Evolutionary conservation across 148 eudicot species (phyloP).

Genomic region (Persicaria tinctoria): DNA sequence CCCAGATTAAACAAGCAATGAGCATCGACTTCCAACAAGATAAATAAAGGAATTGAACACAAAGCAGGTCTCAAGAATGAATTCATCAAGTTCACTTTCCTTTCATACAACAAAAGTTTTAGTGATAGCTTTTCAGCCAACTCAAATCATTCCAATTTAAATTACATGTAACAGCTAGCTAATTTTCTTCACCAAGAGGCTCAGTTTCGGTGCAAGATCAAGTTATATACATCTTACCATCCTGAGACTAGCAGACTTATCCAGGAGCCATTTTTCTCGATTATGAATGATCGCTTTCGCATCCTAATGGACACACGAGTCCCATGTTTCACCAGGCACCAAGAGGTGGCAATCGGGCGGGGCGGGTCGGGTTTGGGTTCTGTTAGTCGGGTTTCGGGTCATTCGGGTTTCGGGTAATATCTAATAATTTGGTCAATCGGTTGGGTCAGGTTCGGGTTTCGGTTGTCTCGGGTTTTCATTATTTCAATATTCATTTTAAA

Average conservation of each 20-base stretch:
- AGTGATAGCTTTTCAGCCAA: neutral
- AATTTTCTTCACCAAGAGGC: neutral
- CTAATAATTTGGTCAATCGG: too few relatives aligned
- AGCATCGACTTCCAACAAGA: slow-evolving; percentile 1
- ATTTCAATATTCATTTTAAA: too few relatives aligned
- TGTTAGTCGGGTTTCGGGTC: too few relatives aligned
- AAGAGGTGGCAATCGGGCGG: too few relatives aligned
- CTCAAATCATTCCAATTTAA: neutral
- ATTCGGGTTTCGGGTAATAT: too few relatives aligned
- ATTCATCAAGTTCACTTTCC: slow-evolving; percentile 5
- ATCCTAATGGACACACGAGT: neutral
- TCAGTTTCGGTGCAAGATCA: neutral
- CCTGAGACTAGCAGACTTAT: neutral
- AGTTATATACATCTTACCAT: neutral
- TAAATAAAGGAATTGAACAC: neutral
- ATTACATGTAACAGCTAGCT: neutral
- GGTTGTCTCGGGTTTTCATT: too few relatives aligned
- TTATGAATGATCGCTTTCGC: neutral
- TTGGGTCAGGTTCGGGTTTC: too few relatives aligned
- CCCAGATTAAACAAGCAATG: slow-evolving; percentile 7
- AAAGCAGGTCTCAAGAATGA: neutral
- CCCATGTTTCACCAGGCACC: neutral
- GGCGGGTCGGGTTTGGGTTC: too few relatives aligned
- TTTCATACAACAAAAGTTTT: neutral
- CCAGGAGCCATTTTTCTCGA: neutral